A percentile compares a stretch with the other conserved stretches of the same genome.
Evolutionary conservation across 768 basidiomycete species (phyloP).

Genomic region (Lactarius quietus): DNA sequence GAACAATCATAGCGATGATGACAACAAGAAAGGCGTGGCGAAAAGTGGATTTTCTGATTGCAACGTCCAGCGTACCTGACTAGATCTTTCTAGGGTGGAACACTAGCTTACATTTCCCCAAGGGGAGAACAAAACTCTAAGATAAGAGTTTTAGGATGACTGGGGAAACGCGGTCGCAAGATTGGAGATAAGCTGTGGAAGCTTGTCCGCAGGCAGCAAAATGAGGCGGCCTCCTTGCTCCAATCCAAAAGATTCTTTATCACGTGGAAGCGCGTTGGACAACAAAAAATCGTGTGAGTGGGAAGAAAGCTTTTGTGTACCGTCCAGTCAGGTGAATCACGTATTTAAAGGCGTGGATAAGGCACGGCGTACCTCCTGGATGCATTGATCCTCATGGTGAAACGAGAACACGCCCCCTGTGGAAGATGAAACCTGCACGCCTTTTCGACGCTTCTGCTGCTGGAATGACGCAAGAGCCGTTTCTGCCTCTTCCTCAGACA

Average conservation of each 20-base stretch:
- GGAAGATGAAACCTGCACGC: slow-evolving; percentile 33
- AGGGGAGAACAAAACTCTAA: neutral
- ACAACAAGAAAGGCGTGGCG: neutral
- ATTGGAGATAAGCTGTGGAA: slow-evolving; percentile 39
- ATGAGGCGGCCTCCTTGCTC: slow-evolving; percentile 66
- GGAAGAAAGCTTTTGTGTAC: slow-evolving; percentile 42
- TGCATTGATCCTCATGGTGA: slow-evolving; percentile 82
- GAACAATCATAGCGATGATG: neutral
- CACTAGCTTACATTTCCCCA: neutral
- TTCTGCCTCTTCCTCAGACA: slow-evolving; percentile 59
- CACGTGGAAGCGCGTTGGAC: slow-evolving; percentile 49
- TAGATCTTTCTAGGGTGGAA: no score
- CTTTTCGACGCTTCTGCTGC: slow-evolving; percentile 41
- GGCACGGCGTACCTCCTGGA: slow-evolving; percentile 51
- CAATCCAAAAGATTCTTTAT: slow-evolving; percentile 66
- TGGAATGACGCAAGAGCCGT: slow-evolving; percentile 32
- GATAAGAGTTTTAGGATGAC: neutral
- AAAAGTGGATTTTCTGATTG: neutral
- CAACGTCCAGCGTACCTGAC: neutral
- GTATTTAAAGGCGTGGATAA: slow-evolving; percentile 2
- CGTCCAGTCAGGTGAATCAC: slow-evolving; percentile 1
- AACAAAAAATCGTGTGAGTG: slow-evolving; percentile 53
- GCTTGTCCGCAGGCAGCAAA: slow-evolving; percentile 48
- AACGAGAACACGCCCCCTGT: slow-evolving; percentile 63
- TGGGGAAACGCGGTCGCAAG: slow-evolving; percentile 11